These are phyloP conservation scores for Fusarium equiseti DNA, from an alignment of 2,329 filamentous ascomycete genomes.

Conservation along the genomic window DNA sequence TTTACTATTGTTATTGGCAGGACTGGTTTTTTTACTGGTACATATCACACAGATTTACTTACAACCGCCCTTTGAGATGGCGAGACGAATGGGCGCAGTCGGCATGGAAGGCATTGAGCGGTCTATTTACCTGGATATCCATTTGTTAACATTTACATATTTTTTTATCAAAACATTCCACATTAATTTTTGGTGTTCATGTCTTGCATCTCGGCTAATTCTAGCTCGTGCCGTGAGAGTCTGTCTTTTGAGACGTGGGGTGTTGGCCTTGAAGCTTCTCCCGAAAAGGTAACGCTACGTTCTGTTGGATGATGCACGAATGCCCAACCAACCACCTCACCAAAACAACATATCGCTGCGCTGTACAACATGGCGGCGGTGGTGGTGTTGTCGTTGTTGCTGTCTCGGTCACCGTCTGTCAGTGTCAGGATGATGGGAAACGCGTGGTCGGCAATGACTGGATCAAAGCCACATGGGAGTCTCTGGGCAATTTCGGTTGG, in stretches of 20 bases:
- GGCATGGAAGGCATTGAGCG: slow-evolving; percentile 32
- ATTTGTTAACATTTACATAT: slow-evolving; percentile 40
- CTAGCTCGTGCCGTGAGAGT: neutral
- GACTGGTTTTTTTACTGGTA: slow-evolving; percentile 15
- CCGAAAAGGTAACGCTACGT: slow-evolving; percentile 24
- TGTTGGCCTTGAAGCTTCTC: slow-evolving; percentile 6
- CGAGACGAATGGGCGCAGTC: slow-evolving; percentile 33
- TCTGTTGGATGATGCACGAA: slow-evolving; percentile 37
- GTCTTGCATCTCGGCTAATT: slow-evolving; percentile 15
- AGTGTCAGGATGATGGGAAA: slow-evolving; percentile 2
- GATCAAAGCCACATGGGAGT: neutral
- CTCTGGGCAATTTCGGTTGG: slow-evolving; percentile 17
- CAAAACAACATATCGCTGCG: neutral
- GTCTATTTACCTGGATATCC: slow-evolving; percentile 44
- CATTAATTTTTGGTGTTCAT: slow-evolving; percentile 8
- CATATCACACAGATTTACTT: slow-evolving; percentile 33
- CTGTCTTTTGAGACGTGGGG: slow-evolving; percentile 1
- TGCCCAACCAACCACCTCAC: slow-evolving; percentile 43
- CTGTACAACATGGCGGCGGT: neutral
- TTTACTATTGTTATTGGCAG: slow-evolving; percentile 13
- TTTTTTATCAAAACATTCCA: slow-evolving; percentile 19
- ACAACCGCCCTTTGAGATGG: slow-evolving; percentile 20
- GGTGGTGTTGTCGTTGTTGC: neutral
- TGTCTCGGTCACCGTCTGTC: slow-evolving; percentile 23
- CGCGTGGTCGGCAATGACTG: slow-evolving; percentile 25